Evolutionary conservation across 2,329 filamentous ascomycete genomes (phyloP), one percentile per base, ranked within the genome.

Genomic region (Thermomyces lanuginosus): DNA sequence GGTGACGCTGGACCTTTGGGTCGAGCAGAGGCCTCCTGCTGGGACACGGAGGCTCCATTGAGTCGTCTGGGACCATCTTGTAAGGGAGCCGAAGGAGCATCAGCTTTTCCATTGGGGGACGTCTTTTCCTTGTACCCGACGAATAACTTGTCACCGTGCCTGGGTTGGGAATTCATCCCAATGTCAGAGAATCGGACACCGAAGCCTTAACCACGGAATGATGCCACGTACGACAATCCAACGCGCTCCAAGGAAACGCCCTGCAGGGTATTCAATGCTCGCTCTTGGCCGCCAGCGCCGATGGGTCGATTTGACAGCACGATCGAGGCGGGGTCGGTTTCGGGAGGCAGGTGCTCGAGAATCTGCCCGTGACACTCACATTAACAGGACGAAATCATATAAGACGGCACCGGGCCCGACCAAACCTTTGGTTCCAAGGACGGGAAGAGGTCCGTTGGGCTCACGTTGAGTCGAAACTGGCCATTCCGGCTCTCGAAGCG

Each of bases 71-170:
- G n/a, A n/a, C n/a, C n/a, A n/a, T n/a, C n/a, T n/a, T n/a, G n/a
- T n/a, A n/a, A n/a, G n/a, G n/a, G n/a, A n/a, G n/a, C n/a, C 7
- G 43, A 39, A 16, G 38, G 34, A 5, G 41, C 41, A 16, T 38
- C 32, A 18, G 42, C 33, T 19, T 38, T 36, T 24, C 65, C 66
- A 37, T 72, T 72, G 21, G 63, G 51, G 11, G 55, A 36, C 15
- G 59, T 51, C 28, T 66, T 59, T 42, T 78, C 68, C 40, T 74
- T 59, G 56, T 91, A 98, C 38, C 69, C 73, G 38, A 95, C 61
- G 54, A 83, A 98, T 37, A 98, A 71, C 46, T 92, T 72, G 46
- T 92, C 83, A 36, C 89, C 89, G 49, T 98, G 82, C 36, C 79
- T 89, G 29, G 23, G 33, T 20, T 18, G 89, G 27, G 20, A 33